Evolutionary conservation across 768 basidiomycete species (phyloP), one percentile per base, ranked within the genome.

Genomic region (Megacollybia marginata): DNA sequence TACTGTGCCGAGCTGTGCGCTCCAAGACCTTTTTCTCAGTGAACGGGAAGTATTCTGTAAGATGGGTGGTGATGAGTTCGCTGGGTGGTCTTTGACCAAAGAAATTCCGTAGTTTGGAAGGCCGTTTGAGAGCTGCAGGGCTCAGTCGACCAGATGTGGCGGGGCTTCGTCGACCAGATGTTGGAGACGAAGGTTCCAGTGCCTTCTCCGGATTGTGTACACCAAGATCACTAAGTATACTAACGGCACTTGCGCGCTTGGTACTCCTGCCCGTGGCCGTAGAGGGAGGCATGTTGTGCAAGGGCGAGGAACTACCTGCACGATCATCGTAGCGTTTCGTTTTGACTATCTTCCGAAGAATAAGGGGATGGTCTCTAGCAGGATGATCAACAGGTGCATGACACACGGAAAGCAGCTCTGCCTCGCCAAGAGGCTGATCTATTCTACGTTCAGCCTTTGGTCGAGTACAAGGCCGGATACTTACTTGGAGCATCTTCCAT

Each of bases 81-180:
- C 88, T 92, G 0, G 96, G 94, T 0, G 96, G 96, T 36, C 96
- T 88, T 60, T 97, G 96, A 13, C 95, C 96, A 57, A 97, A 95
- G 74, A 98, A 99, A 73, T 92, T 93, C 66, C 88, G 88, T 44
- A 93, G 64, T 60, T 91, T 93, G 18, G 79, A 78, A 4, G 83
- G 79, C 9, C 74, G 69, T 57, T 79, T 79, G 23, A 28, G 23
- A 42, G 67, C 58, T 38, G 68, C 55, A 23, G 65, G 65, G 49
- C 61, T 59, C 34, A 54, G 55, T 51, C 56, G 56, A 44, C 49
- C 55, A 8, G 54, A 40, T 19, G 44, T 46, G n/a, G 48, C 44
- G 42, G 35, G 58, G 13, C 32, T 55, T 15, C 31, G 53, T 47
- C 34, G 53, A 13, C 59, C 57, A 12, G 68, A 63, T 5, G 75